Evolutionary conservation across 1,284 basidiomycete genomes (phyloP), one percentile per base, ranked within the genome.

Genomic region (Leccinum solheimii): DNA sequence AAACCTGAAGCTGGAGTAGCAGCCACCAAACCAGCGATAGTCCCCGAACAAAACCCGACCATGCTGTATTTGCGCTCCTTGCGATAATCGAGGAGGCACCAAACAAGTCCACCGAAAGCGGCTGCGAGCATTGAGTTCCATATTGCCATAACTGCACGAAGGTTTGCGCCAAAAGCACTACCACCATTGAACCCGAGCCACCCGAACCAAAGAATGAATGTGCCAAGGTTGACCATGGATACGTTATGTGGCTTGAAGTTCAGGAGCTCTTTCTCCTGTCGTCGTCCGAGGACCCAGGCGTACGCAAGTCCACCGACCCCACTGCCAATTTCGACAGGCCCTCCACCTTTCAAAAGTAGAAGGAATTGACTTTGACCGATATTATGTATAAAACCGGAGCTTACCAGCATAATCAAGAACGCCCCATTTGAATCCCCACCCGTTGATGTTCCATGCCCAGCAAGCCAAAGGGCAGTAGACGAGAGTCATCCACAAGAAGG

Each of bases 221-320:
- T 96, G 64, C 96, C 96, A 57, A 98, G 85, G 60, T 88, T 89
- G 69, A 97, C 92, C 75, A 95, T 81, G 34, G 90, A 90, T 19
- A 97, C 94, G 73, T 97, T 97, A 76, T 96, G 94, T 9, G 95
- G 95, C 64, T 94, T 87, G 81, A 95, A 97, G 69, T 95, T 90
- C 67, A 93, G 79, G 32, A 93, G 79, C 71, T 95, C 91, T 50
- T 89, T 89, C 63, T 95, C 90, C 73, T 87, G 85, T 57, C 90
- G 80, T 32, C 84, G 83, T 21, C 90, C 90, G 57, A 92, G 80
- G 32, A 89, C 85, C 90, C 87, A 93, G 19, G 94, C 90, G 76
- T 91, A 95, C 1, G 94, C 94, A 53, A 97, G 81, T 48, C 94
- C 94, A 32, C 87, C 88, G 53, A 93, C 86, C 53, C 95, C 95